Conservation (phyloP, 257 asterid genomes). For the Striga asiatica region DNA sequence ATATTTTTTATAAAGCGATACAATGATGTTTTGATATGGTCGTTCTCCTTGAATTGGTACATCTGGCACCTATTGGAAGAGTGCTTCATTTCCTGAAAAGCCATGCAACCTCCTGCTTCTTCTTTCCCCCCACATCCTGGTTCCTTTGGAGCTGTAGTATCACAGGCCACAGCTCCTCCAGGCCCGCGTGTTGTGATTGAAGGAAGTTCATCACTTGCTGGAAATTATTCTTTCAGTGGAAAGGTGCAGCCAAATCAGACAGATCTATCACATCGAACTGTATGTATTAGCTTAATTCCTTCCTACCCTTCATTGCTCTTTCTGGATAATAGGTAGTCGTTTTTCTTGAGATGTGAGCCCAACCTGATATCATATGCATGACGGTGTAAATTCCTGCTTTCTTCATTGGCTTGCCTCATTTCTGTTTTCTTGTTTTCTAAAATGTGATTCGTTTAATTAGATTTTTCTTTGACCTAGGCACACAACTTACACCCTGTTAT, state of each 20-base stretch:
- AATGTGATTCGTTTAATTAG: not conserved
- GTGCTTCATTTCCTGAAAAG: constrained; percentile 18
- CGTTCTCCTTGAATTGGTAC: too few species aligned
- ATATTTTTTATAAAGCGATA: not conserved
- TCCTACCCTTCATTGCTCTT: constrained; percentile 7
- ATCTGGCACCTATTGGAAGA: constrained; percentile 14
- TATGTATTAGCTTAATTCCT: constrained; percentile 16
- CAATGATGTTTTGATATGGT: too few species aligned
- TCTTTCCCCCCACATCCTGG: constrained; percentile 20
- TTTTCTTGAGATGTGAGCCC: constrained; percentile 7
- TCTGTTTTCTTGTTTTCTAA: not conserved
- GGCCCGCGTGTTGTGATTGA: constrained; percentile 26
- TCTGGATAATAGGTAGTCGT: constrained; percentile 2
- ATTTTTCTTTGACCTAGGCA: constrained; percentile 5
- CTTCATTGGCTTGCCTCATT: constrained; percentile 11
- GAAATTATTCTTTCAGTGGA: constrained; percentile 26
- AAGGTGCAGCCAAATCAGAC: constrained; percentile 25
- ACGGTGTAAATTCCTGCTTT: not conserved
- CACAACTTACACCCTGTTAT: not conserved
- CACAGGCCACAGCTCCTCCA: constrained; percentile 25
- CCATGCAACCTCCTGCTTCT: constrained; percentile 27
- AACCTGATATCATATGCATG: constrained; percentile 5
- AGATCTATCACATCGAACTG: constrained; percentile 30
- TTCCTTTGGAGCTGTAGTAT: constrained; percentile 26
- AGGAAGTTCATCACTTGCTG: constrained; percentile 21